Percentiles rank a stretch among this genome's conserved stretches.
phyloP scores from a whole-genome alignment of 2,329 filamentous ascomycete genomes.

The Teratosphaeria pseudoeucalypti region DNA sequence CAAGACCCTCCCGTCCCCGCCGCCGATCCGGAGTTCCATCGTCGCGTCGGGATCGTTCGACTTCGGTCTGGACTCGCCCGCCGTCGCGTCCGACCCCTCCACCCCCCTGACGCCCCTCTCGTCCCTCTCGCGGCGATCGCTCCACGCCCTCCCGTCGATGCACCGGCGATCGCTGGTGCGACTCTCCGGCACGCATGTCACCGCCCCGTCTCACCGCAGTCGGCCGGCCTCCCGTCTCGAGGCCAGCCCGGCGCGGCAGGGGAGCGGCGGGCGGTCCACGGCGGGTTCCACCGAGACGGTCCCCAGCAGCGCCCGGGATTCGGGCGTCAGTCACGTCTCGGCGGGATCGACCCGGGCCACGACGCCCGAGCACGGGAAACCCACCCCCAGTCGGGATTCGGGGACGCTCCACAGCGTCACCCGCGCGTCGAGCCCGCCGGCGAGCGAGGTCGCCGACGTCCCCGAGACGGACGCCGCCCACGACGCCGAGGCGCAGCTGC shows the following conservation, averaged over 20 bases:
- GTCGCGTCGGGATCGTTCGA: neutral
- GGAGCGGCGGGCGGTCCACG: conserved; percentile 65
- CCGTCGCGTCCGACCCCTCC: neutral
- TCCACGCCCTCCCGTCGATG: neutral
- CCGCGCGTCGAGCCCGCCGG: conserved; percentile 54
- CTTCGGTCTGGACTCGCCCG: conserved; percentile 1
- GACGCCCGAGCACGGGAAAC: conserved; percentile 61
- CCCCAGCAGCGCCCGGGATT: conserved; percentile 61
- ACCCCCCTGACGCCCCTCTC: neutral
- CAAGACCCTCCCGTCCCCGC: conserved; percentile 9
- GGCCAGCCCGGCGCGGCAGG: conserved; percentile 35
- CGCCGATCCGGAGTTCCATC: neutral
- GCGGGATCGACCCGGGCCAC: conserved; percentile 79
- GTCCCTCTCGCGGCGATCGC: neutral
- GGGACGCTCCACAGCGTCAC: conserved; percentile 51
- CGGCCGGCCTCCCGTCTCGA: conserved; percentile 6
- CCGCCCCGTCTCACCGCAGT: conserved; percentile 5
- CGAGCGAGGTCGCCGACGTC: conserved; percentile 33
- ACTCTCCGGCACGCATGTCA: conserved; percentile 8
- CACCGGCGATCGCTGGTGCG: conserved; percentile 3
- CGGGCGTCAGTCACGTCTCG: conserved; percentile 69
- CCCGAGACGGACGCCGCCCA: conserved; percentile 56
- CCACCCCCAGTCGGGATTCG: conserved; percentile 34
- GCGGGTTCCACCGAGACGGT: conserved; percentile 71
- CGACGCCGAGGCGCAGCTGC: conserved; percentile 70